These are phyloP conservation scores for Fusarium sp. DNA, from an alignment of 2,329 filamentous ascomycete genomes.

Conservation along the genomic window DNA sequence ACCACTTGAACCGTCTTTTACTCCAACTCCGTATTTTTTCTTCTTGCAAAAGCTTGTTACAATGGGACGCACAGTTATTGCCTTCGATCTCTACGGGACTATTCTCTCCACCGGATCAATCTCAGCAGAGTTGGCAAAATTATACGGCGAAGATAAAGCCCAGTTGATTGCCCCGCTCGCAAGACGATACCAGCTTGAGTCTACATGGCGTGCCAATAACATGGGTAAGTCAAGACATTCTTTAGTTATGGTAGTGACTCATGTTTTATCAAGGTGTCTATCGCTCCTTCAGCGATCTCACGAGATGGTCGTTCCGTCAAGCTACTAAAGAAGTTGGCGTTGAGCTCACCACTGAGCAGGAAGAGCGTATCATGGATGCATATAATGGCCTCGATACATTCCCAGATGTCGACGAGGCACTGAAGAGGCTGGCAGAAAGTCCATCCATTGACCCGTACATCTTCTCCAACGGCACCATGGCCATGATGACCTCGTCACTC, in stretches of 20 bases:
- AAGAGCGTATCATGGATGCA: conserved; percentile 68
- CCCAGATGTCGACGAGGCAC: conserved; percentile 69
- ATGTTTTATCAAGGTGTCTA: conserved; percentile 59
- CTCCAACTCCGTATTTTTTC: background rate
- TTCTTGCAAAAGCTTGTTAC: background rate
- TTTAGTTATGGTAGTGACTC: background rate
- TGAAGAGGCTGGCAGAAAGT: conserved; percentile 61
- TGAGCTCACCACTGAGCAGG: conserved; percentile 58
- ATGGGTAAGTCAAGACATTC: conserved; percentile 68
- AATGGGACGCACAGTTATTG: conserved; percentile 63
- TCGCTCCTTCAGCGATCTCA: conserved; percentile 70
- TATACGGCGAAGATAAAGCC: conserved; percentile 71
- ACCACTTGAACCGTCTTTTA: background rate
- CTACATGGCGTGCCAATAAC: conserved; percentile 80
- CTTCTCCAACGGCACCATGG: conserved; percentile 77
- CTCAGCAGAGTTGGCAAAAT: conserved; percentile 66
- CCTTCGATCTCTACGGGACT: conserved; percentile 83
- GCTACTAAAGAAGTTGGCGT: conserved; percentile 70
- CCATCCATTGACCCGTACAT: conserved; percentile 66
- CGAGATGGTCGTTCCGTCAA: conserved; percentile 71
- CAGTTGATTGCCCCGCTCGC: conserved; percentile 70
- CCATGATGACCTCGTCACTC: conserved; percentile 74
- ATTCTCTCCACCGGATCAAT: conserved; percentile 80
- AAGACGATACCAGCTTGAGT: conserved; percentile 80
- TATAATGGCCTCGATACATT: conserved; percentile 76